Base-by-base conservation (phyloP, 1,139 yeast genomes). In the Yamadazyma trypodendri region DNA sequence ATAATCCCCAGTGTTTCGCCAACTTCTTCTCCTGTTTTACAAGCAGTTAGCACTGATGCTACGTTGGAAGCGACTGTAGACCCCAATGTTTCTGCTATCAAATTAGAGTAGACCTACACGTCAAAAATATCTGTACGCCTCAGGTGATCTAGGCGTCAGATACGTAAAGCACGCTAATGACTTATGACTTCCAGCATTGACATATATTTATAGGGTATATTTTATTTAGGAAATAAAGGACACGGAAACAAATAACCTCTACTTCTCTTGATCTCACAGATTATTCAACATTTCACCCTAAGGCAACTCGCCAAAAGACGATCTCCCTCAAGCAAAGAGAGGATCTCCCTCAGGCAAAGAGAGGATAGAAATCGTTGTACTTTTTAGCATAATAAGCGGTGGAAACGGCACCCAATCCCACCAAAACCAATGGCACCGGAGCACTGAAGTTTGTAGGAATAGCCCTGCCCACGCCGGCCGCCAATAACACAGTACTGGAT, bases 401-500 rank as follows among this genome's bases (percentile, higher is more conserved):
- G 12, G 89, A 77, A 13, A 77, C 48, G 6, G 77, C 68, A 28
- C 97, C 97, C 42, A 88, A 60, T 12, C 71, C 67, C 4, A 83
- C 67, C 48, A 90, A 68, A 13, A 72, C 61, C 39, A 85, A 58
- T 1, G 97, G 97, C 37, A 90, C 75, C 0, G 95, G 94, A 56
- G 85, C 86, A 46, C 68, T 70, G 58, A 82, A 81, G 11, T 58
- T 50, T 14, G 78, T 67, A 28, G 79, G 77, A 34, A 79, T 51
- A 8, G 90, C 79, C 51, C 97, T 75, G 15, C 79, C 75, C 13
- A 84, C 50, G 8, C 94, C 90, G 16, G 92, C 89, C 30, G 74
- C 75, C 11, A 83, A 61, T 49, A 89, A 70, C 10, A 84, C 55
- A 1, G 79, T 54, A 16, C 95, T 82, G 1, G 90, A 76, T 8